A percentile compares a stretch with the other conserved stretches of the same genome.
Evolutionary conservation across 192 early-diverging fungal species (phyloP).

Genomic region (Spizellomyces sp.): DNA sequence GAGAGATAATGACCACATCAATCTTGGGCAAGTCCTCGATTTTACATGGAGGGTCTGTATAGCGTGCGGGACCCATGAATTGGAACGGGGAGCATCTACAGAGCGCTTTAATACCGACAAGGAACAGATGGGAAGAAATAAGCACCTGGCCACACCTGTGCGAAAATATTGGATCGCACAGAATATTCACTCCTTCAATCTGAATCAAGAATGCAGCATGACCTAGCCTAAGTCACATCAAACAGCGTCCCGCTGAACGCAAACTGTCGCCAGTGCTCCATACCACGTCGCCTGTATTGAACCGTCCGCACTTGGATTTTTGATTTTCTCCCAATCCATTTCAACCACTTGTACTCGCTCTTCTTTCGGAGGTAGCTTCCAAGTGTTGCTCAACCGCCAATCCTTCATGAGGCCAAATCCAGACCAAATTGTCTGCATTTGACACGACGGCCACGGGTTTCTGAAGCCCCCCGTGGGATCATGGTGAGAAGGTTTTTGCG

Average conservation of each 20-base stretch:
- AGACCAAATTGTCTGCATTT: slow-evolving; percentile 21
- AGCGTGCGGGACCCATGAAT: slow-evolving; percentile 69
- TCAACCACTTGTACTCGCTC: slow-evolving; percentile 20
- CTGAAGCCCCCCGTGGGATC: slow-evolving; percentile 58
- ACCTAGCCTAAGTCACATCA: slow-evolving; percentile 62
- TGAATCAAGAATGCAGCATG: slow-evolving; percentile 70
- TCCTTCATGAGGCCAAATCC: slow-evolving; percentile 29
- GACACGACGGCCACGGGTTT: slow-evolving; percentile 69
- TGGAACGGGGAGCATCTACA: slow-evolving; percentile 66
- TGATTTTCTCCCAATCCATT: slow-evolving; percentile 26
- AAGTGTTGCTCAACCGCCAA: slow-evolving; percentile 25
- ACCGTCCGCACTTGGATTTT: slow-evolving; percentile 23
- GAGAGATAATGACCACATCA: slow-evolving; percentile 76
- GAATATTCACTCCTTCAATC: slow-evolving; percentile 64
- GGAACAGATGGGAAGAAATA: too few relatives aligned
- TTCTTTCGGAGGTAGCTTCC: slow-evolving; percentile 14
- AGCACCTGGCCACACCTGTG: slow-evolving; percentile 33
- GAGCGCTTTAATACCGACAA: too few relatives aligned
- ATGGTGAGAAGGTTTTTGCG: slow-evolving; percentile 40
- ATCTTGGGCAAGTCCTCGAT: slow-evolving; percentile 68
- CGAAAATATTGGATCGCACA: slow-evolving; percentile 79
- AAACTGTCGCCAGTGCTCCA: background rate
- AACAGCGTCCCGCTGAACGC: background rate
- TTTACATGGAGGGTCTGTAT: slow-evolving; percentile 63
- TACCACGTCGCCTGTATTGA: slow-evolving; percentile 15